Evolutionary conservation across 2,329 filamentous ascomycete genomes (phyloP).

Genomic region (Elsinoe batatas): DNA sequence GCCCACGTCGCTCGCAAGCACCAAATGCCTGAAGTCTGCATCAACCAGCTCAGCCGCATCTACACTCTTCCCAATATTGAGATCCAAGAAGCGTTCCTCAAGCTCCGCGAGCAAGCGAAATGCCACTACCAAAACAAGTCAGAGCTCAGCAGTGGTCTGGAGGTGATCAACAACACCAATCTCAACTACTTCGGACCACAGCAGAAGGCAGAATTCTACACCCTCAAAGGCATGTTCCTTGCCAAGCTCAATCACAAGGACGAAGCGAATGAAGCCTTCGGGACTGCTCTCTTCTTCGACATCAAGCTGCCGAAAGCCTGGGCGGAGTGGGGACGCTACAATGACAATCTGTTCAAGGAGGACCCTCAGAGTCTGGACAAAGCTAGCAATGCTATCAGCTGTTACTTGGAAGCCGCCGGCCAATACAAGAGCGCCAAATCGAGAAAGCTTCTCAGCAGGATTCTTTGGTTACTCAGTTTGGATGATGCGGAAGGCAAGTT

Average conservation of each 20-base stretch:
- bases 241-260: conserved; percentile 85
- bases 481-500: conserved; percentile 80
- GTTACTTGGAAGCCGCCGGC: conserved; percentile 89
- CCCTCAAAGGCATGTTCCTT: conserved; percentile 97
- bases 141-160: conserved; percentile 82
- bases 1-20: conserved; percentile 97
- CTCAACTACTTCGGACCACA: conserved; percentile 93
- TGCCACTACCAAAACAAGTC: conserved; percentile 95
- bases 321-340: conserved; percentile 99
- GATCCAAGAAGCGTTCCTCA: conserved; percentile 97
- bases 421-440: conserved; percentile 97
- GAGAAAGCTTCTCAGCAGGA: conserved; percentile 81
- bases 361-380: conserved; percentile 71
- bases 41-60: conserved; percentile 91
- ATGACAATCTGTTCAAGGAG: conserved; percentile 90
- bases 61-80: conserved; percentile 99
- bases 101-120: conserved; percentile 95
- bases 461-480: conserved; percentile 89
- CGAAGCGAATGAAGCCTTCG: conserved; percentile 88
- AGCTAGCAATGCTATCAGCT: conserved; percentile 86
- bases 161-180: conserved; percentile 99
- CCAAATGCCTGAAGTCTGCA: conserved; percentile 91
- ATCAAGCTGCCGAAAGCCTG: conserved; percentile 92
- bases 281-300: conserved; percentile 90
- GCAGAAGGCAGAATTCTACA: conserved; percentile 98